Conservation (phyloP, 768 basidiomycete species). For the Clavulina sp. region DNA sequence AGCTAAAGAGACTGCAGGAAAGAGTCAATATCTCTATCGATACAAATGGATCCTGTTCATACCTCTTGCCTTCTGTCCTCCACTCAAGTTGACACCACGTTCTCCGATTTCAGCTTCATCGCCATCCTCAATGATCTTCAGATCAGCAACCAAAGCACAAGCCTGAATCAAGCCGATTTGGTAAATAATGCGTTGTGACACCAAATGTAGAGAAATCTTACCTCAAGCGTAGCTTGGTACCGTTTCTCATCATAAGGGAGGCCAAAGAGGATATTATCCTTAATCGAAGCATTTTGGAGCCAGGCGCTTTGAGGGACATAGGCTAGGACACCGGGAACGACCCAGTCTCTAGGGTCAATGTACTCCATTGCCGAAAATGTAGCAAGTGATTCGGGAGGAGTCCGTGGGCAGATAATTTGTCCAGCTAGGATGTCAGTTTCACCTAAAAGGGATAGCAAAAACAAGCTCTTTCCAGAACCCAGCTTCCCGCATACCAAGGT, state of each 20-base stretch:
- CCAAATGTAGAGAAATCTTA: no score
- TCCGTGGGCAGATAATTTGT: constrained; percentile 66
- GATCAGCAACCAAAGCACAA: constrained; percentile 28
- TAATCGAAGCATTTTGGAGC: constrained; percentile 57
- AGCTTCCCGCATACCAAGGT: constrained; percentile 79
- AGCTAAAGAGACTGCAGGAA: constrained; percentile 41
- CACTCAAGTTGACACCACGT: constrained; percentile 10
- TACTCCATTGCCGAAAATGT: constrained; percentile 29
- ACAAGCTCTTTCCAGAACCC: constrained; percentile 18
- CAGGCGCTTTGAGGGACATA: constrained; percentile 45
- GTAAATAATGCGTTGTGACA: no score
- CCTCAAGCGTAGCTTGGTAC: constrained; percentile 63
- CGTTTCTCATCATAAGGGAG: constrained; percentile 55
- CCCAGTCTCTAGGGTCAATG: constrained; percentile 43
- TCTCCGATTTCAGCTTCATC: constrained; percentile 24
- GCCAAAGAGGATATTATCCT: constrained; percentile 64
- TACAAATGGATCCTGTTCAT: not conserved
- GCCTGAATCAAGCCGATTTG: no score
- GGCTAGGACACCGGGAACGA: constrained; percentile 60
- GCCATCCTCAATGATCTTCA: constrained; percentile 26
- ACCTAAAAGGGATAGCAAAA: constrained; percentile 48
- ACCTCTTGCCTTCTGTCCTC: constrained; percentile 9
- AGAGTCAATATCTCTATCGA: not conserved
- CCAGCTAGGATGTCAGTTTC: constrained; percentile 76
- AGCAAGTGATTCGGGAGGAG: constrained; percentile 63